Evolutionary conservation across 2,329 filamentous ascomycete genomes (phyloP), one percentile per base, ranked within the genome.

Genomic region (Colletotrichum liriopes): DNA sequence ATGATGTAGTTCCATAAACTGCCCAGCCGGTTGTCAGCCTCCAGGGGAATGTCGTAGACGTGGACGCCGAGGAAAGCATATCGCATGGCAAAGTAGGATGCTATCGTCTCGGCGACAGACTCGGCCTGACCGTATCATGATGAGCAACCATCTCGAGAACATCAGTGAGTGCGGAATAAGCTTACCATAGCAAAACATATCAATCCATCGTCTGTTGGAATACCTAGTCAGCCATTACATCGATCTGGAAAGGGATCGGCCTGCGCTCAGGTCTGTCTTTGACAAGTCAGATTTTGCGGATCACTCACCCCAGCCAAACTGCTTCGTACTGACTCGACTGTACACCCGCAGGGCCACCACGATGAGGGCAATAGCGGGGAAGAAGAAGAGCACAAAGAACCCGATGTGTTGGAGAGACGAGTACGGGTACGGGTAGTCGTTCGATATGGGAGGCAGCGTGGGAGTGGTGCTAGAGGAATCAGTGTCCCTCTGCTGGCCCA

Each of bases 1-100:
- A 81, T 78, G 49, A 77, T 78, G 56, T 78, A 81, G 41, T 76
- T 71, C 79, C 80, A 82, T 32, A 79, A 74, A 39, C 54, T 63
- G 49, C 67, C 67, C 7, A 66, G 61, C 12, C 49, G 61, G 26
- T 32, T n/a, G 67, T 73, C 62, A 8, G 67, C 67, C 2, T 71
- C 58, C 39, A 70, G 8, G 3, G 70, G 70, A 8, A 72, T 72
- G 20, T 72, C 70, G 29, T 60, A 35, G 32, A 72, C 54, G 55
- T 70, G 65, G 20, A 72, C 58, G 54, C 70, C 65, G 60, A 72
- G 52, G 66, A 72, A 72, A 39, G 35, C 54, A 12, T 54, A 65
- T 11, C 60, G 65, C 70, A 72, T 72, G 47, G 37, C 70, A 37
- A 72, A 41, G 32, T 70, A 72, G 9, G 70, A 70, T 47, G 70